Evolutionary conservation across 2,329 filamentous ascomycete genomes (phyloP), one percentile per base, ranked within the genome.

Genomic region (Daldinia eschscholtzii): DNA sequence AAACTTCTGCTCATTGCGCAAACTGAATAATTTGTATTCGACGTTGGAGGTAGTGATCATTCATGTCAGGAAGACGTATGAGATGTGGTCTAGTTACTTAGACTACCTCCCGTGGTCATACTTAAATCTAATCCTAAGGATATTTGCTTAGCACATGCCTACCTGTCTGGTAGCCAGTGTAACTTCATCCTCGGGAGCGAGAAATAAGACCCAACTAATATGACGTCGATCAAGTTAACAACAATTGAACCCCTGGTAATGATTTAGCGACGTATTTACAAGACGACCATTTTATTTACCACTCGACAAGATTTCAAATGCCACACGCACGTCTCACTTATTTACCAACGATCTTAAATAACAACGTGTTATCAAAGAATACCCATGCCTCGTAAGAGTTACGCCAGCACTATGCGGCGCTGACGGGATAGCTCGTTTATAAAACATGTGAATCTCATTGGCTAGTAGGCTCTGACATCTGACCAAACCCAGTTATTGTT

Each of bases 311-410:
- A 41, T n/a, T 41, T 41, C 39, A 18, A 41, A 44, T 44, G 12
- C 3, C 20, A 23, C 20, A 23, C 20, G 2, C 2, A 23, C 20
- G 2, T 23, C 20, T 23, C 20, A 23, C 20, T 23, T 9, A 6
- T 6, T 28, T n/a, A 15, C 6, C 12, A 48, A 15, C 3, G 10
- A 13, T n/a, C 12, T 35, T 13, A 52, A 56, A 64, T 39, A 18
- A 35, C 59, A 66, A 70, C 65, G 68, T 70, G 62, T 70, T 64
- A 63, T 65, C 44, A 48, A 56, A 37, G 18, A 46, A 52, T 41
- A 28, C 20, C 9, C 12, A 37, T 39, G 33, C 30, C 20, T 41
- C 18, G 12, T 41, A 15, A 35, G 9, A 6, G 20, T 30, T 28
- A 28, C 28, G 44, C 20, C 23, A 42, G 18, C 20, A 57, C 13